Base-by-base conservation (phyloP, 2,329 filamentous ascomycete genomes). In the Monilinia fructicola region DNA sequence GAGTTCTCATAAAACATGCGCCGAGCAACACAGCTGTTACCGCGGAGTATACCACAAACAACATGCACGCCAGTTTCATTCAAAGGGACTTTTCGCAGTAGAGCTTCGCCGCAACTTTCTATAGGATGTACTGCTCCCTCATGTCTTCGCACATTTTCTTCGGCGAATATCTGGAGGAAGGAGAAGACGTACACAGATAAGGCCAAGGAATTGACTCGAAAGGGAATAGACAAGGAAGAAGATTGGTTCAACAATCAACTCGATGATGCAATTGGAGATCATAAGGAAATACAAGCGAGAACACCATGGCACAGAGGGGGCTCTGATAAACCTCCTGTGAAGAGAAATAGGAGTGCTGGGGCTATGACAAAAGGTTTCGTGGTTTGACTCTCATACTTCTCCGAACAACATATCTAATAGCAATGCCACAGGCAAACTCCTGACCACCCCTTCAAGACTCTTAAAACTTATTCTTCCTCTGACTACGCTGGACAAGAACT, bases 241-340 rank as follows among this genome's bases (percentile, higher is more conserved):
- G 75, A 76, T 52, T 75, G 72, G 23, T 76, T 77, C 50, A 74
- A 76, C 64, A 75, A 75, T 4, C 78, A 78, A 2, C 69, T 74
- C 46, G 78, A 79, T 56, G 74, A 79, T 67, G 73, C 71, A 12
- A 74, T 76, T 65, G 73, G 73, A 14, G 69, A 78, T 66, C 81
- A 81, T 56, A 85, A 85, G 72, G 78, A 83, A 59, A 82, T 83
- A 67, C 87, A 89, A 69, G 79, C 84, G 59, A 80, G 85, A 60
- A 83, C 87, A 44, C 88, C 88, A 71, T 90, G 88, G 88, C 86
- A 87, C 70, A 81, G 87, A 21, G 82, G 89, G 69, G 85, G 86
- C 4, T 84, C 84, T 53, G 84, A 87, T 69, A 73, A 78, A 67
- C 85, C 72, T n/a, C 86, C 86, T 7, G 85, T 87, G 4, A 79